Conservation (phyloP, 306 rosid genomes). For the Cicer pinnatifidum region DNA sequence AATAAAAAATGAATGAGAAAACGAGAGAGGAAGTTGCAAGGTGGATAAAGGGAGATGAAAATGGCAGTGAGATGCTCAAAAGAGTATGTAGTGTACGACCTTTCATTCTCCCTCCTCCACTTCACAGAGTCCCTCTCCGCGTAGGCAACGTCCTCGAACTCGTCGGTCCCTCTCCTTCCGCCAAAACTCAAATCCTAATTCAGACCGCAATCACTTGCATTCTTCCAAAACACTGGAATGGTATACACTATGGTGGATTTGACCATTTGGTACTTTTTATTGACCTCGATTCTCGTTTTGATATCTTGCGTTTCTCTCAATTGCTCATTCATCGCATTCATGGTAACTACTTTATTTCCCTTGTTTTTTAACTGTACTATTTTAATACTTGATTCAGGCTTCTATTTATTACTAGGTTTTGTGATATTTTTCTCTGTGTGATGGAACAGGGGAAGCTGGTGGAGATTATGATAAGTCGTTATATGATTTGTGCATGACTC, state of each 20-base stretch:
- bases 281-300: slow-evolving; percentile 83
- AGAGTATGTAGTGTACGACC: slow-evolving; percentile 65
- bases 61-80: slow-evolving; percentile 59
- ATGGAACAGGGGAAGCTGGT: slow-evolving; percentile 39
- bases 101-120: slow-evolving; percentile 68
- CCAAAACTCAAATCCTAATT: slow-evolving; percentile 76
- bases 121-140: slow-evolving; percentile 80
- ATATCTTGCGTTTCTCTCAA: slow-evolving; percentile 63
- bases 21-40: slow-evolving; percentile 7
- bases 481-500: slow-evolving; percentile 65
- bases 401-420: background rate
- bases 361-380: background rate
- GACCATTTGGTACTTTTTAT: slow-evolving; percentile 65
- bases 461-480: slow-evolving; percentile 48
- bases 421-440: background rate
- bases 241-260: slow-evolving; percentile 71
- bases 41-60: slow-evolving; percentile 78
- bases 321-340: slow-evolving; percentile 61
- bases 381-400: background rate
- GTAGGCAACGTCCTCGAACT: slow-evolving; percentile 82
- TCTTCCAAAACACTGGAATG: slow-evolving; percentile 78
- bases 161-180: slow-evolving; percentile 83
- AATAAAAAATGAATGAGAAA: background rate
- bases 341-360: slow-evolving; percentile 44
- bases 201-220: slow-evolving; percentile 75